Evolutionary conservation across 1,284 basidiomycete species (phyloP).

Genomic region (Xerocomus tenax): DNA sequence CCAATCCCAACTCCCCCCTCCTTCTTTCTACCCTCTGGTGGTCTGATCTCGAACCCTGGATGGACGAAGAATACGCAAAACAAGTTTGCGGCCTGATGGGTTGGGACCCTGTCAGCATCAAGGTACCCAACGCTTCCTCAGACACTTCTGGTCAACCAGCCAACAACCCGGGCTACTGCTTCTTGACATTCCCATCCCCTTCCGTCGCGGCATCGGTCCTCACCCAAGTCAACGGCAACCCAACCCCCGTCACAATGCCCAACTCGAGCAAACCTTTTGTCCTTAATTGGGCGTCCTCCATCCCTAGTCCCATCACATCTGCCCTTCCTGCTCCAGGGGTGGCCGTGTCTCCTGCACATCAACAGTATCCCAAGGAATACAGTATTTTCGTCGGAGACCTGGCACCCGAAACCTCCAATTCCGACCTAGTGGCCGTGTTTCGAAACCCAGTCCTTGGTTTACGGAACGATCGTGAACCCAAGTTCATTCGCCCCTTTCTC

Average conservation of each 20-base stretch:
- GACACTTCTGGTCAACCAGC: constrained; percentile 57
- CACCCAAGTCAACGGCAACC: constrained; percentile 51
- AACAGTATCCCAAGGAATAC: constrained; percentile 71
- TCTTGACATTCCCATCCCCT: constrained; percentile 72
- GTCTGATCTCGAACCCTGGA: constrained; percentile 81
- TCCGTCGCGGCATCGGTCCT: constrained; percentile 65
- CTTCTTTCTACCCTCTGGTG: constrained; percentile 62
- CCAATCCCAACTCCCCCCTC: constrained; percentile 25
- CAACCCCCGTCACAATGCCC: constrained; percentile 58
- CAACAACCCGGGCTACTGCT: constrained; percentile 78
- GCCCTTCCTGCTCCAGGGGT: constrained; percentile 32
- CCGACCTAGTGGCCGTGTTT: constrained; percentile 81
- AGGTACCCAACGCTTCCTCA: constrained; percentile 56
- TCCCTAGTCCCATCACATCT: constrained; percentile 39
- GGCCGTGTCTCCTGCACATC: constrained; percentile 34
- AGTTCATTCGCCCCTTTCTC: constrained; percentile 75
- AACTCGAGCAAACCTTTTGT: constrained; percentile 68
- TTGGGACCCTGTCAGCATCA: constrained; percentile 66
- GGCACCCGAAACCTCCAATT: constrained; percentile 82
- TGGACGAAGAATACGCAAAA: constrained; percentile 84
- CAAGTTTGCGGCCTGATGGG: constrained; percentile 72
- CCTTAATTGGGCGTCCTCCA: constrained; percentile 73
- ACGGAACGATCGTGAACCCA: constrained; percentile 70
- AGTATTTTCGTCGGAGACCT: constrained; percentile 88
- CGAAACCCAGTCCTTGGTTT: constrained; percentile 75